Percentiles rank a stretch among this genome's conserved stretches.
Conservation (phyloP, 2,329 filamentous ascomycete species). For the Diaporthe ilicicola region DNA sequence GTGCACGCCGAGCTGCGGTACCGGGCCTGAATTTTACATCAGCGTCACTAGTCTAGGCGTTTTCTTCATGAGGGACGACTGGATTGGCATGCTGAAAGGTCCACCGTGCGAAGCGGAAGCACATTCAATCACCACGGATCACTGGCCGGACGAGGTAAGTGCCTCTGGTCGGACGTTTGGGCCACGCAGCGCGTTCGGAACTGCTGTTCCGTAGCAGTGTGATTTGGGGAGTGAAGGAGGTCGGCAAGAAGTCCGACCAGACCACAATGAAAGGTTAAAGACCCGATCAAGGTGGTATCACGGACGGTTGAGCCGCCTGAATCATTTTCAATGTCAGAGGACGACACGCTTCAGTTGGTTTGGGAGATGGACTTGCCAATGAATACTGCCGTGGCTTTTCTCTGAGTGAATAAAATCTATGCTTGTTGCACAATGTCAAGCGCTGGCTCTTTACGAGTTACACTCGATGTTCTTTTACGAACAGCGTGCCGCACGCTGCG, state of each 20-base stretch:
- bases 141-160: background rate
- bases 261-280: constrained; percentile 1
- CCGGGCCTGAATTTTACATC: too few species aligned
- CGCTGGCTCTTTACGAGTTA: too few species aligned
- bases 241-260: background rate
- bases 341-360: background rate
- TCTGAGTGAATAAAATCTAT: background rate
- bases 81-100: background rate
- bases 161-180: background rate
- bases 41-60: background rate
- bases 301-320: background rate
- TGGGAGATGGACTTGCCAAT: too few species aligned
- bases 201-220: background rate
- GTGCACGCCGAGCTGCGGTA: background rate
- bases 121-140: background rate
- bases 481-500: too few species aligned
- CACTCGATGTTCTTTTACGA: too few species aligned
- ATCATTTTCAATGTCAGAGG: background rate
- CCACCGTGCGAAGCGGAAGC: background rate
- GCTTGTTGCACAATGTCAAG: too few species aligned
- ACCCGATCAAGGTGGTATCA: background rate
- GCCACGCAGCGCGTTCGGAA: background rate
- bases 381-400: background rate
- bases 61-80: too few species aligned
- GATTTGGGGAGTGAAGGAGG: background rate